A percentile compares a stretch with the other conserved stretches of the same genome.
Conservation (phyloP, 495 filamentous ascomycete species). For the Daldinia vernicosa region DNA sequence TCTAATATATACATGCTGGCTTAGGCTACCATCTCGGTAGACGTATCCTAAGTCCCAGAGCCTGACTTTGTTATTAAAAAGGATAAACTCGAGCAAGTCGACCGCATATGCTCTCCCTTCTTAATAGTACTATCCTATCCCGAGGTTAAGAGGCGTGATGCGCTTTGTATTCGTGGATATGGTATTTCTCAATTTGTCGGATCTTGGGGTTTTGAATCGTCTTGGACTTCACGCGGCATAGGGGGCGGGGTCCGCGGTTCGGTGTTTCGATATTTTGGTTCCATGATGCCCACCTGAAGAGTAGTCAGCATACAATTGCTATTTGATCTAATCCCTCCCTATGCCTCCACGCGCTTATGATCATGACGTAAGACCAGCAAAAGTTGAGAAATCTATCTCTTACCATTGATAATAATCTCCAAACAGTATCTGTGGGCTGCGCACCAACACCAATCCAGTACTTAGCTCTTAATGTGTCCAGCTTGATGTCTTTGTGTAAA, state of each 20-base stretch:
- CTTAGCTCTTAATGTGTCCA: conserved; percentile 81
- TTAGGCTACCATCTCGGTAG: not conserved
- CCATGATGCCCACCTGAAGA: conserved; percentile 41
- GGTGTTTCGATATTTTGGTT: conserved; percentile 46
- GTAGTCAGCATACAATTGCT: not conserved
- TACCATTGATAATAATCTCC: conserved; percentile 89
- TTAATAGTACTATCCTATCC: not conserved
- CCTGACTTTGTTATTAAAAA: not conserved
- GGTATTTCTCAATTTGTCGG: conserved; percentile 1
- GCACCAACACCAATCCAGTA: conserved; percentile 98
- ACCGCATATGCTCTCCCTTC: not conserved
- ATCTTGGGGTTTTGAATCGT: conserved; percentile 15
- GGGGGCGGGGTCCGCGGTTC: conserved; percentile 40
- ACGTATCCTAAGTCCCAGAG: not conserved
- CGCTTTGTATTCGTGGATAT: conserved; percentile 5
- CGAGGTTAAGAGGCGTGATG: not conserved
- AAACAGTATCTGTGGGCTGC: conserved; percentile 87
- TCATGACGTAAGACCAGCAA: not conserved
- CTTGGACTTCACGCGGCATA: conserved; percentile 30
- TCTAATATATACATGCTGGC: conserved; percentile 25
- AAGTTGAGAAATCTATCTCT: conserved; percentile 34
- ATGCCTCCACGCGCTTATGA: not conserved
- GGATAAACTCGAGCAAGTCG: not conserved
- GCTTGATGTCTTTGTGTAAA: conserved; percentile 85
- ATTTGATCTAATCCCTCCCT: too few relatives aligned